phyloP scores from a whole-genome alignment of 129 eudicot genomes.

The Helichrysum umbraculigerum region DNA sequence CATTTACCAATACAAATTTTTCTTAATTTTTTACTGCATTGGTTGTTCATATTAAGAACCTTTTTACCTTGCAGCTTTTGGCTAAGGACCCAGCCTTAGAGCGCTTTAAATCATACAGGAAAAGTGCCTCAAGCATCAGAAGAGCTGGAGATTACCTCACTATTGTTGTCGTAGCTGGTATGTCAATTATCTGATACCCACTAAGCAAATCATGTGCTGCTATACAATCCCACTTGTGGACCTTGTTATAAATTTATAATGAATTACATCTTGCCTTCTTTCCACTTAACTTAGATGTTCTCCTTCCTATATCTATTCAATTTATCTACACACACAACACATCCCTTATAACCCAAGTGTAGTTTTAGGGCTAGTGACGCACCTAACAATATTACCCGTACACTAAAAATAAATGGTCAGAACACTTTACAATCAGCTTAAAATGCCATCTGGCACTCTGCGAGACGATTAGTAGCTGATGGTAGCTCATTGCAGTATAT shows the following conservation, averaged over 20 bases:
- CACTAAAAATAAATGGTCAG: background rate
- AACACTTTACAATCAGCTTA: background rate
- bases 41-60: background rate
- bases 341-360: background rate
- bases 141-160: slow-evolving; percentile 76
- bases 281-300: background rate
- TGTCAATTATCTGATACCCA: slow-evolving; percentile 26
- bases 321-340: background rate
- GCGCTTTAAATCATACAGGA: slow-evolving; percentile 76
- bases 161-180: slow-evolving; percentile 79
- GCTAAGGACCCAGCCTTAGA: slow-evolving; percentile 72
- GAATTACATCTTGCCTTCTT: background rate
- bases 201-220: background rate
- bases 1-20: background rate
- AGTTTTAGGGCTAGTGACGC: slow-evolving; percentile 1
- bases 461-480: too few species aligned
- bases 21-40: background rate
- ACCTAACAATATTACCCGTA: background rate
- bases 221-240: background rate
- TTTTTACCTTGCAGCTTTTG: slow-evolving; percentile 58
- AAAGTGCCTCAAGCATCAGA: slow-evolving; percentile 59
- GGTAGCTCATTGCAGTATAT: background rate
- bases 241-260: background rate
- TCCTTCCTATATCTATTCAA: background rate
- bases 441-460: background rate